Evolutionary conservation across 495 filamentous ascomycete genomes (phyloP).

Genomic region (Annulohypoxylon maeteangense): DNA sequence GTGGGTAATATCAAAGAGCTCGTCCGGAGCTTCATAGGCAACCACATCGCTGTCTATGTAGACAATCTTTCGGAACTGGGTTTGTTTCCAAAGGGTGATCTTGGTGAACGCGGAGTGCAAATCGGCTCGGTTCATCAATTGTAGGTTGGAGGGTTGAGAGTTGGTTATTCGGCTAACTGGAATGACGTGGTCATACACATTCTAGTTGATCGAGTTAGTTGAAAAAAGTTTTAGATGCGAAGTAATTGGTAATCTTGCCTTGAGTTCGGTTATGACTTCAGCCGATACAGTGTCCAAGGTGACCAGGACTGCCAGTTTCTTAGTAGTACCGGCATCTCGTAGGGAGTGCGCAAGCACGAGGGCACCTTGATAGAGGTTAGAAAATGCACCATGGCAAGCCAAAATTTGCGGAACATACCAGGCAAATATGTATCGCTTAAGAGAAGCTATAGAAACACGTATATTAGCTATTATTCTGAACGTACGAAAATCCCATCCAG

Average conservation of each 20-base stretch:
- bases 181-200: conserved; percentile 88
- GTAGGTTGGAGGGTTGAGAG: conserved; percentile 80
- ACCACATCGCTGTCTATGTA: conserved; percentile 95
- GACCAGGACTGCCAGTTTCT: conserved; percentile 85
- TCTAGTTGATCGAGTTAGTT: conserved; percentile 58
- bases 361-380: conserved; percentile 69
- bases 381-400: conserved; percentile 32
- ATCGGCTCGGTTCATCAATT: conserved; percentile 90
- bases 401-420: conserved; percentile 63
- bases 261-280: conserved; percentile 79
- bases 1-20: conserved; percentile 81
- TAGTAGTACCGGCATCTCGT: conserved; percentile 87
- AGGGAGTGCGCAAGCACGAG: conserved; percentile 94
- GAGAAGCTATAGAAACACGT: conserved; percentile 70
- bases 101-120: conserved; percentile 94
- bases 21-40: conserved; percentile 86
- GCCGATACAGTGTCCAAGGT: conserved; percentile 78
- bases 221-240: not conserved
- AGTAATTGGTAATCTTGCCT: conserved; percentile 56
- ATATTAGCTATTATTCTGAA: conserved; percentile 45
- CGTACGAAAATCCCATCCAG: not conserved
- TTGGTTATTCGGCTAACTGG: conserved; percentile 83
- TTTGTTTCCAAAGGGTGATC: conserved; percentile 92
- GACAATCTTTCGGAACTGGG: conserved; percentile 87
- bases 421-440: conserved; percentile 91